phyloP scores from a whole-genome alignment of 139 green algal genomes.

The Nannochloris sp. region DNA sequence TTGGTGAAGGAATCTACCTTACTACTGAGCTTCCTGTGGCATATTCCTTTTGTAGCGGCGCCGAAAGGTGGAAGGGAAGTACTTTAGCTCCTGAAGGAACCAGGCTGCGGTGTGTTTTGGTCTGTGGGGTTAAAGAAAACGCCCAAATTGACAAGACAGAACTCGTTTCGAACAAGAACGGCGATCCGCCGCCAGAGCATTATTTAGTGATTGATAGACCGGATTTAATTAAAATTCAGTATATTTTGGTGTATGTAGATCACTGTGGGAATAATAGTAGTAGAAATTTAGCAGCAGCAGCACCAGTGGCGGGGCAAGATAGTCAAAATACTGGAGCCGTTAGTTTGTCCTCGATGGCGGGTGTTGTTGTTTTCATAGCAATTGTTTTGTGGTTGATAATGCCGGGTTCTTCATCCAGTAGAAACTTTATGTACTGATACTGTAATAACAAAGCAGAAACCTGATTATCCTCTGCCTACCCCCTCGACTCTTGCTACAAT shows the following conservation, averaged over 20 bases:
- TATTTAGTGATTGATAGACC: not conserved
- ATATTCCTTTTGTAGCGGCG: constrained; percentile 6
- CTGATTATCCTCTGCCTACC: too few relatives aligned
- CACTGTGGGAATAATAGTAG: not conserved
- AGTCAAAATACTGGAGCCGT: too few relatives aligned
- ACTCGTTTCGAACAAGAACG: too few relatives aligned
- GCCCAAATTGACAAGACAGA: not conserved
- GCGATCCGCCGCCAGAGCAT: too few relatives aligned
- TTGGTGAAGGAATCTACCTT: constrained; percentile 24
- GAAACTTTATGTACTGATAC: too few relatives aligned
- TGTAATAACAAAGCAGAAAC: too few relatives aligned
- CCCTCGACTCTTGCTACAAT: too few relatives aligned
- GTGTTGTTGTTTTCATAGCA: too few relatives aligned
- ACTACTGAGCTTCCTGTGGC: constrained; percentile 8
- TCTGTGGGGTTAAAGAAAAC: constrained; percentile 13
- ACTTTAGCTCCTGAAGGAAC: not conserved
- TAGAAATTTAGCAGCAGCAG: not conserved
- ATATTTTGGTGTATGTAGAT: not conserved
- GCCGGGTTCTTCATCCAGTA: too few relatives aligned
- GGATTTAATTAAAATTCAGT: not conserved
- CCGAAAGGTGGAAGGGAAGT: constrained; percentile 4
- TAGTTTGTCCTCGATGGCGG: too few relatives aligned
- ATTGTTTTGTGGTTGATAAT: too few relatives aligned
- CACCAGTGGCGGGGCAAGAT: too few relatives aligned
- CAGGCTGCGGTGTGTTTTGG: constrained; percentile 13